These are phyloP conservation scores for Kuraishia cidri DNA, from an alignment of 805 yeast species.

Conservation along the genomic window DNA sequence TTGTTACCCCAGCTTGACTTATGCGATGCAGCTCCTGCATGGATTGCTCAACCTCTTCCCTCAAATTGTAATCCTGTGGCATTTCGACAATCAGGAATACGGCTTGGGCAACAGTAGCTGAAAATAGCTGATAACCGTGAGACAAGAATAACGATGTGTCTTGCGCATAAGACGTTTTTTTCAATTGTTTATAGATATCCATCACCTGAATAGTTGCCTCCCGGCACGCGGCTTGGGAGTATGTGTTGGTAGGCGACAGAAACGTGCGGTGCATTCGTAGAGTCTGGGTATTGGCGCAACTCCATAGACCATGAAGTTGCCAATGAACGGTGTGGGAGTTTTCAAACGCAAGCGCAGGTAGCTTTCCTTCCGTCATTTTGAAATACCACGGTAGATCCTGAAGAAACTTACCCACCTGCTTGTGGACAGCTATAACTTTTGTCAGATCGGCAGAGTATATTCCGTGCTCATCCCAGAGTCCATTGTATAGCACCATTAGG, in stretches of 20 bases:
- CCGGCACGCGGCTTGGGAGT: conserved; percentile 14
- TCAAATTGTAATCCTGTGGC: conserved; percentile 4
- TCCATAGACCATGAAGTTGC: conserved; percentile 10
- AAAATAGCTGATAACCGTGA: conserved; percentile 21
- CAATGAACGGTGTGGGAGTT: conserved; percentile 5
- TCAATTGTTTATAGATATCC: conserved; percentile 15
- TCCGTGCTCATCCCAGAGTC: conserved; percentile 8
- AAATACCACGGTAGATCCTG: conserved; percentile 8
- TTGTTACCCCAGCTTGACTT: conserved; percentile 4
- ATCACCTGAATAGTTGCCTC: conserved; percentile 16
- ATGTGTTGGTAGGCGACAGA: conserved; percentile 10
- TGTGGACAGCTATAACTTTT: conserved; percentile 5
- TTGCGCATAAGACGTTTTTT: conserved; percentile 10
- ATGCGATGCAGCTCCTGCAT: conserved; percentile 5
- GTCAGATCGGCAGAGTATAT: conserved; percentile 1
- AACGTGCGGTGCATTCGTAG: conserved; percentile 9
- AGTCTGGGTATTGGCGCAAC: conserved; percentile 12
- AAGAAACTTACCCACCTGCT: conserved; percentile 3
- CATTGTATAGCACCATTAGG: conserved; percentile 11
- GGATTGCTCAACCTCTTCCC: conserved; percentile 3
- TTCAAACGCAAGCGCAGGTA: conserved; percentile 5
- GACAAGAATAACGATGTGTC: conserved; percentile 17
- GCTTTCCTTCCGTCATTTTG: conserved; percentile 6
- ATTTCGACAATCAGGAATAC: conserved; percentile 16
- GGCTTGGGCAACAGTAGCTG: conserved; percentile 21